Evolutionary conservation across 2,329 filamentous ascomycete species (phyloP), one percentile per base, ranked within the genome.

Genomic region (Trichoderma sp.): DNA sequence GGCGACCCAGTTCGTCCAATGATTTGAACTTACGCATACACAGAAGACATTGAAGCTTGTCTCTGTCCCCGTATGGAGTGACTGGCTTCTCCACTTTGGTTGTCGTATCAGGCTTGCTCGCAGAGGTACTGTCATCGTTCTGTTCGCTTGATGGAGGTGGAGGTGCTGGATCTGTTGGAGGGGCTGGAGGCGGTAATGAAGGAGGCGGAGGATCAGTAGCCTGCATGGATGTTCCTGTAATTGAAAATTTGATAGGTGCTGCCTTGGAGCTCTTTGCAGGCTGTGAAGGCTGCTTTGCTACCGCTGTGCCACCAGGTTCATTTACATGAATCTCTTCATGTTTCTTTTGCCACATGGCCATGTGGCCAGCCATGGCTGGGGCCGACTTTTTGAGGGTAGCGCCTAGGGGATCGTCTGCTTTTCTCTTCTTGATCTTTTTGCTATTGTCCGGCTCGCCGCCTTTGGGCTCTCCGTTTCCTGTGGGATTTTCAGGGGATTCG

Each of bases 31-130:
- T 82, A 73, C 81, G 81, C 81, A 82, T 82, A 71, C 82, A 84
- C 61, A 84, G 78, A 24, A 83, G 75, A 67, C 82, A 84, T 78
- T 81, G 81, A 19, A 83, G 73, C 40, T 79, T 83, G 2, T 84
- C 83, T 27, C 84, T 79, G 70, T 92, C 89, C 6, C 87, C 86
- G 72, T 87, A 92, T 0, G 88, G 90, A 6, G 79, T 72, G 14
- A 52, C 35, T 53, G 65, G 29, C 47, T 57, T 56, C 47, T 59
- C 69, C 5, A 27, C 37, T n/a, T 49, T 27, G 8, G 55, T 5
- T 21, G 43, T 55, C 10, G 43, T n/a, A 19, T 52, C 53, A 19
- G 21, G 16, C 14, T 74, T 70, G 31, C 64, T 66, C 6, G 66
- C 58, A 5, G 63, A 52, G 4, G 56, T 43, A 4, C 29, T 66